Conservation (phyloP, 192 early-diverging fungal genomes). For the Phlyctochytrium bullatum region DNA sequence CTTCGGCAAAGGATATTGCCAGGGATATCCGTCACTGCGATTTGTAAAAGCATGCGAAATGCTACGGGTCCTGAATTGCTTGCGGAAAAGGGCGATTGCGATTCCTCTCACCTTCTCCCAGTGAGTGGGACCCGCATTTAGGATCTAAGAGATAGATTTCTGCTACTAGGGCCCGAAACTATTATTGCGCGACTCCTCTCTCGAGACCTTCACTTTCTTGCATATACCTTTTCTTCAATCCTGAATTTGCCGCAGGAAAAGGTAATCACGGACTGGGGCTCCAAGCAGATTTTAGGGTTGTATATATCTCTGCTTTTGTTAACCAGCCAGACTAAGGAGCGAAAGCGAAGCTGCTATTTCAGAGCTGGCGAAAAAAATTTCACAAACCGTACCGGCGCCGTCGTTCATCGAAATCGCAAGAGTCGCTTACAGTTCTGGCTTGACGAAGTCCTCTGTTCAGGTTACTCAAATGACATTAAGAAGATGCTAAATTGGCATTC, state of each 20-base stretch:
- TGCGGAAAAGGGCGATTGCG: conserved; percentile 79
- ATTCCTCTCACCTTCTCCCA: conserved; percentile 87
- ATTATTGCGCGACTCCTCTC: conserved; percentile 81
- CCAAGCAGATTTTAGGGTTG: no score
- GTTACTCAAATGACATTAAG: no score
- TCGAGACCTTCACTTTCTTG: conserved; percentile 82
- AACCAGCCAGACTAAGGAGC: no score
- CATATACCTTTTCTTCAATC: conserved; percentile 29
- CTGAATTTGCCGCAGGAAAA: conserved; percentile 77
- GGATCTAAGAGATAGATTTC: conserved; percentile 67
- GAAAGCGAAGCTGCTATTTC: no score
- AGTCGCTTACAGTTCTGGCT: conserved; percentile 81
- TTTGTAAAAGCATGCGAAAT: conserved; percentile 86
- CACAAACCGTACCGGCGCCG: no score
- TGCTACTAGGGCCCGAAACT: conserved; percentile 72
- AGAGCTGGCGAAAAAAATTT: no score
- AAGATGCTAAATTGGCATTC: no score
- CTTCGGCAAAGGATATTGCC: conserved; percentile 89
- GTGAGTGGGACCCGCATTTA: no score
- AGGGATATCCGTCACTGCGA: conserved; percentile 77
- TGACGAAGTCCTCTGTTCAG: conserved; percentile 76
- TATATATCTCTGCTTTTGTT: no score
- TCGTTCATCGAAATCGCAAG: conserved; percentile 93
- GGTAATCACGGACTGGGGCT: no score
- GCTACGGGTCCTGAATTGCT: conserved; percentile 85